A percentile compares a stretch with the other conserved stretches of the same genome.
These are phyloP conservation scores for Mycena vulgaris DNA, from an alignment of 768 basidiomycete species.

Conservation along the genomic window DNA sequence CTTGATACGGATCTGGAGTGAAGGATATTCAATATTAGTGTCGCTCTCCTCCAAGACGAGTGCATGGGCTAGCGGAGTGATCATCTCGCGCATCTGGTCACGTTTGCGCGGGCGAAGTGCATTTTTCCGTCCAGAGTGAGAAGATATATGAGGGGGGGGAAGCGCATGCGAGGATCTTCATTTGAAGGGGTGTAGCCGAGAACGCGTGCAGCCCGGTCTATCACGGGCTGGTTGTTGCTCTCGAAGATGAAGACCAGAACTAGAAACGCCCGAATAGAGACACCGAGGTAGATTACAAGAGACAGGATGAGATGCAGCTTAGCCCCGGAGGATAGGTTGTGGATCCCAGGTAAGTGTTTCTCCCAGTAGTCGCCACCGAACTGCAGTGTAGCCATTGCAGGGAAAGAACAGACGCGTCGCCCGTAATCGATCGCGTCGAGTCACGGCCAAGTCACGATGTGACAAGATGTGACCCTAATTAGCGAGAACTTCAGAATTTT, in stretches of 20 bases:
- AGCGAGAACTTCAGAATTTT: too few species aligned
- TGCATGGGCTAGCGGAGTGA: background rate
- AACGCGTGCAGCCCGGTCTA: background rate
- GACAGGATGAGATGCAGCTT: constrained; percentile 6
- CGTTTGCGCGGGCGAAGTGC: background rate
- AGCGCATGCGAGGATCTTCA: background rate
- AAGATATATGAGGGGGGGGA: background rate
- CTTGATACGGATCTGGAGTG: background rate
- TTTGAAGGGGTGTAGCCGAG: background rate
- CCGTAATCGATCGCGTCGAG: too few species aligned
- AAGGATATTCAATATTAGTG: background rate
- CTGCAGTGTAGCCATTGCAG: background rate
- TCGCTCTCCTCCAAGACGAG: background rate
- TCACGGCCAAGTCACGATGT: too few species aligned
- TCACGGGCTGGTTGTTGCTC: background rate
- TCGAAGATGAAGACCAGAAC: constrained; percentile 3
- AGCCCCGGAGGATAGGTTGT: background rate
- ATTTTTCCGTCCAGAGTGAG: background rate
- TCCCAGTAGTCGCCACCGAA: background rate
- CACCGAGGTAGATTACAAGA: background rate
- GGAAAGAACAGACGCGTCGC: background rate
- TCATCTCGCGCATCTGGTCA: background rate
- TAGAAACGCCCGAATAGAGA: background rate
- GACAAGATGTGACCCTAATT: too few species aligned
- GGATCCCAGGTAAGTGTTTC: background rate